These are phyloP conservation scores for Solanum hybrid DNA, from an alignment of 305 asterid species.

Conservation along the genomic window DNA sequence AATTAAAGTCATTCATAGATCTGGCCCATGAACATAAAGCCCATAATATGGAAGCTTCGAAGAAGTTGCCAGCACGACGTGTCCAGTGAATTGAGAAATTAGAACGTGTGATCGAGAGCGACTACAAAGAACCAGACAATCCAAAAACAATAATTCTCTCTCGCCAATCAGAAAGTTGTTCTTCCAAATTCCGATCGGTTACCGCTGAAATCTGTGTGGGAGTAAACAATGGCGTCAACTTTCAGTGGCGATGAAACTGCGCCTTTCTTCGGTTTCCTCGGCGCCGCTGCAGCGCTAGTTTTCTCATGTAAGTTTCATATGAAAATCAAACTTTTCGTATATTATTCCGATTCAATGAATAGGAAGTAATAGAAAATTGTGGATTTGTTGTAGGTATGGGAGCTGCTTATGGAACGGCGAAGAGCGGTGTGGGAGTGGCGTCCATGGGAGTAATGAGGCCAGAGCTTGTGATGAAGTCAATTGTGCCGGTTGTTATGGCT, in stretches of 20 bases:
- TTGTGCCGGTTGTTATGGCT: constrained; percentile 37
- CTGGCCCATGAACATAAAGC: background rate
- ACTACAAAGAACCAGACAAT: background rate
- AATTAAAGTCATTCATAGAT: background rate
- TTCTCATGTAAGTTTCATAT: constrained; percentile 25
- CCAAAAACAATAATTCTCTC: background rate
- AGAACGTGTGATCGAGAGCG: background rate
- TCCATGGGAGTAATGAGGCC: constrained; percentile 45
- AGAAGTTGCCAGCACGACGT: background rate
- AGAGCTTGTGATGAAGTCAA: constrained; percentile 34
- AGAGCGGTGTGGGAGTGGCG: constrained; percentile 35
- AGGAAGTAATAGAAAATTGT: background rate
- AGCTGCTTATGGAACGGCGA: constrained; percentile 39
- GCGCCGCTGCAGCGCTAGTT: constrained; percentile 23
- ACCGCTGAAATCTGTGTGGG: background rate
- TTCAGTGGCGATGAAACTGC: constrained; percentile 39
- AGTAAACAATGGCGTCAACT: constrained; percentile 12
- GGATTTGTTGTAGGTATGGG: constrained; percentile 20
- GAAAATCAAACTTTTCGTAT: background rate
- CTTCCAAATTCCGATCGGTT: background rate
- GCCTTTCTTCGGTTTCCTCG: constrained; percentile 25
- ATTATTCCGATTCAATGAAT: background rate
- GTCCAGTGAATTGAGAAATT: background rate
- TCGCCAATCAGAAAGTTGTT: background rate
- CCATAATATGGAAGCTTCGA: background rate